Evolutionary conservation across 2,329 filamentous ascomycete species (phyloP), one percentile per base, ranked within the genome.

Genomic region (Penicillium corylophilum): DNA sequence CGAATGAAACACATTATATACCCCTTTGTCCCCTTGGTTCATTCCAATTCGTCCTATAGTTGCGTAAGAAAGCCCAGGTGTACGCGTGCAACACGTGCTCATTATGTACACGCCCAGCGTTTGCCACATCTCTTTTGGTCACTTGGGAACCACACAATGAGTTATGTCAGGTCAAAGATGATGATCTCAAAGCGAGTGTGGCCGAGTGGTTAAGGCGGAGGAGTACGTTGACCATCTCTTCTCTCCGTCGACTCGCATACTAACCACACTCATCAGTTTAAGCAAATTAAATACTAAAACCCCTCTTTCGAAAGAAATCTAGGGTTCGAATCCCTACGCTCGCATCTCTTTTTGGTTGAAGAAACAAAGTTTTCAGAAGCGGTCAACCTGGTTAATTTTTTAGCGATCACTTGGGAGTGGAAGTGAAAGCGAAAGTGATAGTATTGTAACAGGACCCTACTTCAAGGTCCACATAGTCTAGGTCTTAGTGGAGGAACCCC

Each of bases 1-100:
- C 22, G 18, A 40, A 23, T 22, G 33, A 29, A 36, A 54, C 35
- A 23, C 48, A 47, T 44, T 38, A 54, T 46, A 51, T 54, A 54
- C 2, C n/a, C 10, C 20, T 28, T 13, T n/a, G 10, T 35, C 20
- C n/a, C 23, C 28, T 22, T 13, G 22, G 9, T 35, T 23, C 29
- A 38, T 16, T 33, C 26, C 18, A 28, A 12, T 35, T 20, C 28
- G n/a, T 16, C 26, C 18, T 26, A 7, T 13, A 38, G n/a, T 47
- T n/a, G n/a, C n/a, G 5, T 5, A 5, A 48, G 16, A 9, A 18
- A 26, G 26, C 24, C 8, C 16, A 6, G 18, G 24, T n/a, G 31
- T 35, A 35, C 31, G 24, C 3, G 23, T 15, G 16, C 35, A 31
- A 16, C n/a, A 9, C 3, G n/a, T 35, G 26, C 15, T 35, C 31